phyloP scores from a whole-genome alignment of 306 rosid species.

The Quercus engelmannii region DNA sequence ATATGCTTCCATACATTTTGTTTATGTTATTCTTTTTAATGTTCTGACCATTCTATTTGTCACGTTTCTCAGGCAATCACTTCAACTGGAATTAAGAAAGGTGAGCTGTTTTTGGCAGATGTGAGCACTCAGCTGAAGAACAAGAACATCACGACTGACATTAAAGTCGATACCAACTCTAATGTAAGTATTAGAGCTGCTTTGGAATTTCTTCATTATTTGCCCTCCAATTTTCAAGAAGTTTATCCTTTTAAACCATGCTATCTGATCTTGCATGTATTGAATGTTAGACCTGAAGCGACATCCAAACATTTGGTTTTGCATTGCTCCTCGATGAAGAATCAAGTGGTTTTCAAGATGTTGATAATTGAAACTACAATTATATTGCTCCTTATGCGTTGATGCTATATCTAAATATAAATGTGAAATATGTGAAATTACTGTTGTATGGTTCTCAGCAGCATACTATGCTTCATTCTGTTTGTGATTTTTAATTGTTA shows the following conservation, averaged over 20 bases:
- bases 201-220: background rate
- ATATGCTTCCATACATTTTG: background rate
- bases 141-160: slow-evolving; percentile 87
- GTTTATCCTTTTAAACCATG: background rate
- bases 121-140: slow-evolving; percentile 78
- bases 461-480: background rate
- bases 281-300: background rate
- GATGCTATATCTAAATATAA: too few species aligned
- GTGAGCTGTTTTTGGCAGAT: slow-evolving; percentile 70
- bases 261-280: background rate
- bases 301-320: background rate
- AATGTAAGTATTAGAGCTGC: slow-evolving; percentile 47
- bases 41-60: slow-evolving; percentile 11
- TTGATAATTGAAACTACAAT: background rate
- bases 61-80: slow-evolving; percentile 58
- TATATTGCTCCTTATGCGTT: background rate
- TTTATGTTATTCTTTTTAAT: background rate
- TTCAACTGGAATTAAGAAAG: slow-evolving; percentile 79
- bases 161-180: slow-evolving; percentile 87
- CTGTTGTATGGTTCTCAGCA: background rate
- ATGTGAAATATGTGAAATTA: background rate
- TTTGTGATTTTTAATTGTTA: background rate
- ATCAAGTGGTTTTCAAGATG: background rate
- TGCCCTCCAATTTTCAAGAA: background rate
- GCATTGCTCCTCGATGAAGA: background rate